Conservation (phyloP, 345 rosid species). For the Brassica rapa region DNA sequence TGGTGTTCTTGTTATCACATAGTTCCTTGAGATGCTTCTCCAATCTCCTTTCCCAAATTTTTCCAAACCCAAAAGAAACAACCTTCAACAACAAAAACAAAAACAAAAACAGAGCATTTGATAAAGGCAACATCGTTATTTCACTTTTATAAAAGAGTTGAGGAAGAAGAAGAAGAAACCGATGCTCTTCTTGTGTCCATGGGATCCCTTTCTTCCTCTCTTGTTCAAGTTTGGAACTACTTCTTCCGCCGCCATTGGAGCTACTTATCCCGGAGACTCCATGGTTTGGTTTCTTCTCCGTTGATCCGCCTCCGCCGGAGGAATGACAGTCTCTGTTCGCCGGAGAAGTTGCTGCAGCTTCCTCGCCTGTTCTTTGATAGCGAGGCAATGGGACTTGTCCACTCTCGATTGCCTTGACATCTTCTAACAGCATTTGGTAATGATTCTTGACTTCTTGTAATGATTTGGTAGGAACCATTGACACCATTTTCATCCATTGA, state of each 20-base stretch:
- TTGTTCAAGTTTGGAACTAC: conserved; percentile 70
- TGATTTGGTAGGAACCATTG: conserved; percentile 65
- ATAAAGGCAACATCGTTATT: conserved; percentile 17
- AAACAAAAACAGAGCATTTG: conserved; percentile 12
- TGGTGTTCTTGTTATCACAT: conserved; percentile 85
- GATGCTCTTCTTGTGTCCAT: conserved; percentile 97
- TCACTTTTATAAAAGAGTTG: not conserved
- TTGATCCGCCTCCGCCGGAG: conserved; percentile 36
- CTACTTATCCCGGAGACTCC: conserved; percentile 49
- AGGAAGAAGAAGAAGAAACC: conserved; percentile 44
- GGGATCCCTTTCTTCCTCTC: conserved; percentile 92
- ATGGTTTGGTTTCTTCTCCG: conserved; percentile 39
- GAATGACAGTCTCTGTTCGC: conserved; percentile 46
- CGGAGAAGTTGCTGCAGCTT: conserved; percentile 43
- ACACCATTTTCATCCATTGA: conserved; percentile 67
- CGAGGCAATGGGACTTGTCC: conserved; percentile 68
- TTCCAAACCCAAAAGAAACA: conserved; percentile 82
- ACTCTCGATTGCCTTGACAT: conserved; percentile 69
- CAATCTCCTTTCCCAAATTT: conserved; percentile 98
- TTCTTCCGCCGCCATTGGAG: conserved; percentile 48
- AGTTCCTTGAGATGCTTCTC: conserved; percentile 95
- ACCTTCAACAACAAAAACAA: conserved; percentile 43
- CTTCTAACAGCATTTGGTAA: conserved; percentile 61
- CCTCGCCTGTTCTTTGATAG: conserved; percentile 45
- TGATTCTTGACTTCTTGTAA: conserved; percentile 63